Evolutionary conservation across 495 filamentous ascomycete species (phyloP), one percentile per base, ranked within the genome.

Genomic region (Hypomontagnella submonticulosa): DNA sequence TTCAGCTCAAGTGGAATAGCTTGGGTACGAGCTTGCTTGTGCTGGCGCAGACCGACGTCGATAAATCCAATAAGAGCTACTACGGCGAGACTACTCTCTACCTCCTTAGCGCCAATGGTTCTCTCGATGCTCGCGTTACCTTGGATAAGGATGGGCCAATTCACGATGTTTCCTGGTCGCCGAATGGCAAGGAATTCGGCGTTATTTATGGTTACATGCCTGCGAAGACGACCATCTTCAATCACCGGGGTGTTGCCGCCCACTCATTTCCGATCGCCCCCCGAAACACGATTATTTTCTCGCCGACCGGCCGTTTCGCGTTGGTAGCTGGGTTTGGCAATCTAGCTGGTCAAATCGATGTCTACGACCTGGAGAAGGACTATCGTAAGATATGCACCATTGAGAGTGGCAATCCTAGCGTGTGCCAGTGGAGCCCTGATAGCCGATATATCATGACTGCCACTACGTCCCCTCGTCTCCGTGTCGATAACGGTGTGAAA

Each of bases 41-140:
- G 66, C 87, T 99, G 72, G 93, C 95, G 64, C 95, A 98, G 81
- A 99, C 95, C 11, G 95, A 99, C 46, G 95, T 98, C 40, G 95
- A 99, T 77, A 95, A 93, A 77, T 92, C 92, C 36, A 95, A 95
- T 73, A 97, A 97, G 85, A 97, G 90, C 81, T 99, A 99, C 80
- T 97, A 99, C 67, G 95, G 96, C 71, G 95, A 99, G 83, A 98
- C 95, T 1, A 99, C 91, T 53, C 87, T 99, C 73, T 99, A 98
- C 79, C 83, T 99, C 68, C 84, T 99, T 56, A 97, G 92, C 76
- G 89, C 92, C 50, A 93, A 90, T 71, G 94, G 93, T 43, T 88
- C 89, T 56, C 95, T 97, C 72, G 95, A 99, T 74, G 95, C 93
- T 51, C 85, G 95, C 49, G 87, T 99, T 68, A 85, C 92, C 50